phyloP scores from a whole-genome alignment of 139 green algal genomes.

The Auxenochlorella protothecoides region DNA sequence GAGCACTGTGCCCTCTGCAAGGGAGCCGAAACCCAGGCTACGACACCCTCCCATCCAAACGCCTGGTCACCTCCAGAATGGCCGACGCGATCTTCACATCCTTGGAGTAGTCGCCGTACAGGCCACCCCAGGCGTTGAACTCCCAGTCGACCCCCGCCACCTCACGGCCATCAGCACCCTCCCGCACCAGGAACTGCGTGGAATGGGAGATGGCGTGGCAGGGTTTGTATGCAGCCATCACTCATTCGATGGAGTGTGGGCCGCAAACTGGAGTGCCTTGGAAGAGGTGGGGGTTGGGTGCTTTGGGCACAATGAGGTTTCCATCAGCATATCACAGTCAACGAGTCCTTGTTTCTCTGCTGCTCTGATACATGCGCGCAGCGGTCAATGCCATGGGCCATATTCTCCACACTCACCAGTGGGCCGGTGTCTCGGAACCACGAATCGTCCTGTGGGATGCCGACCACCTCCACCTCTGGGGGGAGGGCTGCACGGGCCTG shows the following conservation, averaged over 20 bases:
- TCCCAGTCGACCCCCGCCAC: constrained; percentile 37
- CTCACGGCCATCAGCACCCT: background rate
- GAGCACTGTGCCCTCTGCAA: background rate
- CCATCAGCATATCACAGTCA: too few relatives aligned
- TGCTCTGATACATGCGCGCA: too few relatives aligned
- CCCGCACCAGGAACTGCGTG: constrained; percentile 21
- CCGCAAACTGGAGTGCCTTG: too few relatives aligned
- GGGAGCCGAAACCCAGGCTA: too few relatives aligned
- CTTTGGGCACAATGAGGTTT: too few relatives aligned
- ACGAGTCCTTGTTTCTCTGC: too few relatives aligned
- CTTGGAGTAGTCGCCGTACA: constrained; percentile 17
- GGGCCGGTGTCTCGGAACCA: constrained; percentile 42
- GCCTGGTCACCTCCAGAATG: constrained; percentile 4
- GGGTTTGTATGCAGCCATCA: too few relatives aligned
- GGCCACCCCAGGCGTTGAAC: constrained; percentile 50
- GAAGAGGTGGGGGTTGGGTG: too few relatives aligned
- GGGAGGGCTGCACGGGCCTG: constrained; percentile 5
- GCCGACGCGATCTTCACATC: constrained; percentile 16
- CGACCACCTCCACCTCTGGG: constrained; percentile 9
- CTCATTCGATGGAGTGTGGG: too few relatives aligned
- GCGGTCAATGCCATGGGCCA: too few relatives aligned
- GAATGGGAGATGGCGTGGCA: too few relatives aligned
- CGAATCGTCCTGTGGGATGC: constrained; percentile 27
- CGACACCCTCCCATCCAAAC: too few relatives aligned
- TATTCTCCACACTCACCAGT: constrained; percentile 8